Conservation (phyloP, 2,329 filamentous ascomycete genomes). For the Aspergillus brunneoviolaceus region DNA sequence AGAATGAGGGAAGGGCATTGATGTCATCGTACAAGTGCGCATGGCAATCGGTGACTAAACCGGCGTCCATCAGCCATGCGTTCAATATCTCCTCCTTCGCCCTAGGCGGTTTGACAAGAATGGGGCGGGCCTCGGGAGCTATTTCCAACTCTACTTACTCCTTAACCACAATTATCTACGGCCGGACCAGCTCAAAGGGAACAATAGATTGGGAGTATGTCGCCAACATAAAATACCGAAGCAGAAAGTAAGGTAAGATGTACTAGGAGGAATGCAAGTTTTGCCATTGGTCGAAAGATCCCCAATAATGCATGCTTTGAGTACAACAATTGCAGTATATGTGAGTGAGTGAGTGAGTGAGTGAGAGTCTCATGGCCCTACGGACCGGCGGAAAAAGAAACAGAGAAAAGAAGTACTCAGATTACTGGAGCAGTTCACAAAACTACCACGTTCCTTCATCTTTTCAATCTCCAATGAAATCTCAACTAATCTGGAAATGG, state of each 20-base stretch:
- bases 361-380: not conserved
- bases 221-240: too few species aligned
- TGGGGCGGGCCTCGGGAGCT: not conserved
- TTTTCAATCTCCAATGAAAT: not conserved
- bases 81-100: not conserved
- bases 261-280: too few species aligned
- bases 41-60: not conserved
- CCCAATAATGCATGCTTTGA: constrained; percentile 13
- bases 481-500: not conserved
- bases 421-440: constrained; percentile 8
- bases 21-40: not conserved
- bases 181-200: too few species aligned
- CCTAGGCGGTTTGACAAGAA: not conserved
- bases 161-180: not conserved
- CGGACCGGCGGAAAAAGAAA: not conserved
- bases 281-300: not conserved
- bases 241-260: too few species aligned
- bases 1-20: not conserved
- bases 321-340: not conserved
- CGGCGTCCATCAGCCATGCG: not conserved
- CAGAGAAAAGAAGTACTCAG: not conserved
- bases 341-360: not conserved
- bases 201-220: too few species aligned
- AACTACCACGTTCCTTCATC: constrained; percentile 12
- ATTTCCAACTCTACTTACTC: not conserved